Base-by-base conservation (phyloP, 768 basidiomycete species). In the Pulveroboletus frians region DNA sequence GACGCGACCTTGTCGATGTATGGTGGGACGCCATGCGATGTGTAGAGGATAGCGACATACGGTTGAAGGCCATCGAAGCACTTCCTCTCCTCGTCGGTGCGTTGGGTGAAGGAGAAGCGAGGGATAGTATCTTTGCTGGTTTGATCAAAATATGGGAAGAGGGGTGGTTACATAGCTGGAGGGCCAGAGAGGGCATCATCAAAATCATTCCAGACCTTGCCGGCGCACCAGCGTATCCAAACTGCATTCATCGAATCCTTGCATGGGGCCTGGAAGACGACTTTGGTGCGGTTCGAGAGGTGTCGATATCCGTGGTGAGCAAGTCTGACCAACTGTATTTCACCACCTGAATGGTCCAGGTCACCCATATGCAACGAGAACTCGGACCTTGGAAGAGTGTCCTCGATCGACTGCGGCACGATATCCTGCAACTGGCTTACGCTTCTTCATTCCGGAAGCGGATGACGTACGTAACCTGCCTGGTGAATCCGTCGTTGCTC, bases 261-360 rank as follows among this genome's bases (percentile, higher is more conserved):
- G 68, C 69, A 51, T 73, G 71, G 49, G 88, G 83, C 0, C 69
- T 95, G 36, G 77, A 80, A 53, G 94, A 96, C 60, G 71, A 69
- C 15, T 88, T 90, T 46, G 85, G 91, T n/a, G 83, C 86, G 31
- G 92, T 98, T 4, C 73, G 94, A 46, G 88, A 91, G 59, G 78
- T 81, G 34, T 88, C 85, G 2, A 76, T 90, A 20, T 63, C 68
- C 34, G 71, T 72, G 57, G 88, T 91, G 63, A 69, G 92, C 47
- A 51, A 23, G 9, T 43, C 50, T 45, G 57, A 14, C 50, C 29
- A 18, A 37, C 35, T 55, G 21, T 26, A 14, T 46, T 49, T 59
- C 13, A 6, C 52, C 18, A 29, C 56, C 38, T 41, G 35, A 47
- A 44, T 56, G 31, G 49, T 67, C 31, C 54, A 87, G 75, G 68